A percentile compares a stretch with the other conserved stretches of the same genome.
Conservation (phyloP, 306 rosid species). For the Rubus parviflorus region DNA sequence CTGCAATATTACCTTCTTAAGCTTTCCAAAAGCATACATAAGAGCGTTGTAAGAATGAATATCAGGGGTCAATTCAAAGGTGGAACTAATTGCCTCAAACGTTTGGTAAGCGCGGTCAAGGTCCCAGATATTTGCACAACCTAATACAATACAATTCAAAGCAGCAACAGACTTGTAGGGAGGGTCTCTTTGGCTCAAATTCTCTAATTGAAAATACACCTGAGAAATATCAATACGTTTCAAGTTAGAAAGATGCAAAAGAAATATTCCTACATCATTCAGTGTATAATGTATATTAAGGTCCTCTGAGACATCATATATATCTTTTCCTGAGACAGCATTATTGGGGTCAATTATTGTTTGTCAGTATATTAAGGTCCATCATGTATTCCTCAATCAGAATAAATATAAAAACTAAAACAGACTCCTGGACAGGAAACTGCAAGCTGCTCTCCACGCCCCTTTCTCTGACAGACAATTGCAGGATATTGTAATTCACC, state of each 20-base stretch:
- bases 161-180: conserved; percentile 93
- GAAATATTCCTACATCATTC: background rate
- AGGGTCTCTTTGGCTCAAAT: conserved; percentile 66
- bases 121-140: conserved; percentile 96
- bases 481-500: too few relatives aligned
- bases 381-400: background rate
- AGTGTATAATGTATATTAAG: background rate
- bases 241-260: conserved; percentile 26
- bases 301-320: background rate
- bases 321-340: background rate
- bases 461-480: background rate
- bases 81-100: conserved; percentile 80
- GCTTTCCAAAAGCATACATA: conserved; percentile 82
- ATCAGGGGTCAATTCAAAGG: conserved; percentile 78
- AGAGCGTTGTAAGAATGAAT: conserved; percentile 92
- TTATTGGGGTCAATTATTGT: background rate
- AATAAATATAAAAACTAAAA: background rate
- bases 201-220: conserved; percentile 96
- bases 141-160: conserved; percentile 77
- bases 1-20: conserved; percentile 59
- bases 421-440: background rate
- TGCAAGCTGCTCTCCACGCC: background rate
- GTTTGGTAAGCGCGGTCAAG: conserved; percentile 98
- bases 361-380: background rate
- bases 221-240: conserved; percentile 29